phyloP scores from a whole-genome alignment of 192 early-diverging fungal genomes.

The Coemansia sp. region DNA sequence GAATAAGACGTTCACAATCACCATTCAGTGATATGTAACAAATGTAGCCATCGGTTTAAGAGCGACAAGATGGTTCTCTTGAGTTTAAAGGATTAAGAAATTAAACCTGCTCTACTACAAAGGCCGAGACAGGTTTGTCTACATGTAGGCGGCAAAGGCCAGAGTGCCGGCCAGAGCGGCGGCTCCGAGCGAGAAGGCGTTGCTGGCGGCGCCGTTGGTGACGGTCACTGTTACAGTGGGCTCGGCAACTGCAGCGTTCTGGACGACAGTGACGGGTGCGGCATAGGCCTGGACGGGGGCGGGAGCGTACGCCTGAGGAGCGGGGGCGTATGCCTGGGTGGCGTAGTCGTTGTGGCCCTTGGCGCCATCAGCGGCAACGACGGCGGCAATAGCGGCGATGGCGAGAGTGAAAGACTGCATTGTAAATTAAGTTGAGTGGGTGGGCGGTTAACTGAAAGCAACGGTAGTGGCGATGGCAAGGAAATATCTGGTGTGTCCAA shows the following conservation, averaged over 20 bases:
- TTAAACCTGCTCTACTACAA: too few relatives aligned
- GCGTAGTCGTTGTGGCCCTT: not conserved
- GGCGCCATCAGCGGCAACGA: constrained; percentile 17
- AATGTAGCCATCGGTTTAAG: too few relatives aligned
- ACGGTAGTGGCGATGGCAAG: too few relatives aligned
- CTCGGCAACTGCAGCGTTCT: constrained; percentile 37
- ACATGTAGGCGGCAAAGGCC: not conserved
- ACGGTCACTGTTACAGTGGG: constrained; percentile 44
- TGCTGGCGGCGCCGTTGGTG: constrained; percentile 44
- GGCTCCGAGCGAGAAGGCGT: constrained; percentile 29
- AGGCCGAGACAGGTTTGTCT: not conserved
- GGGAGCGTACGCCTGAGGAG: not conserved
- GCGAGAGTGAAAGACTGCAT: constrained; percentile 41
- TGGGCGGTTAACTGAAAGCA: not conserved
- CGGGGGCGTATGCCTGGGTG: not conserved
- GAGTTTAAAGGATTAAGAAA: too few relatives aligned
- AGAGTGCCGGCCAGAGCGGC: constrained; percentile 22
- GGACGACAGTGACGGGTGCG: constrained; percentile 35
- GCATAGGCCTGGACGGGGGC: constrained; percentile 6
- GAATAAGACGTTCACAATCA: too few relatives aligned
- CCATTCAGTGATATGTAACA: too few relatives aligned
- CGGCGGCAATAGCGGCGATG: constrained; percentile 26
- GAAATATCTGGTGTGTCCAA: too few relatives aligned
- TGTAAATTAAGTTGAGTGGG: constrained; percentile 3
- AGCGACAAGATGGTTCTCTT: too few relatives aligned